These are phyloP conservation scores for Cytospora schulzeri DNA, from an alignment of 2,329 filamentous ascomycete species.

Conservation along the genomic window DNA sequence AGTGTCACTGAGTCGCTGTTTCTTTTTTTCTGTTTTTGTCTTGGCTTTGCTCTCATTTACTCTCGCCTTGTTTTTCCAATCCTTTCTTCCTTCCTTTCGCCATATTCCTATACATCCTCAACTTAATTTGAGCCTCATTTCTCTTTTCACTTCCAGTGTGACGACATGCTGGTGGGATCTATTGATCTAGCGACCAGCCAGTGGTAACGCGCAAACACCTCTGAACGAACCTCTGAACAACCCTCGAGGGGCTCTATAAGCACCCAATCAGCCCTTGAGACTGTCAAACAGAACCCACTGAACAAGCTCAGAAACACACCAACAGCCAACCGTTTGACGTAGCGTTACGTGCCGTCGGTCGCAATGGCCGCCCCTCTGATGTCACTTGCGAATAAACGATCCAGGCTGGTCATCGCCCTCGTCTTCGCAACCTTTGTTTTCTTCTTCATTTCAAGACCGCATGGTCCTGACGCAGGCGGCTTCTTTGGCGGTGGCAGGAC, in stretches of 20 bases:
- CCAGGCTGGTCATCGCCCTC: conserved; percentile 17
- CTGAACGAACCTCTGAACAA: too few species aligned
- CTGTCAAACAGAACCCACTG: not conserved
- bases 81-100: not conserved
- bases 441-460: conserved; percentile 19
- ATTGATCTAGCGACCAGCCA: conserved; percentile 3
- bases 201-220: not conserved
- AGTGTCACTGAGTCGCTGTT: not conserved
- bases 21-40: not conserved
- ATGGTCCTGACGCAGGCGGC: not conserved
- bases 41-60: not conserved
- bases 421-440: conserved; percentile 18
- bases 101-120: not conserved
- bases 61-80: not conserved
- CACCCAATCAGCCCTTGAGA: not conserved
- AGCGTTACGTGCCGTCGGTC: conserved; percentile 3
- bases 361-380: conserved; percentile 24
- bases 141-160: not conserved
- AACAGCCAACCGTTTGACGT: not conserved
- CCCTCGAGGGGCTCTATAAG: not conserved
- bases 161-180: not conserved
- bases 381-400: conserved; percentile 21
- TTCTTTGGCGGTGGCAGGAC: conserved; percentile 10
- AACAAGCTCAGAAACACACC: not conserved
- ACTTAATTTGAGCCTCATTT: not conserved